A percentile compares a stretch with the other conserved stretches of the same genome.
These are phyloP conservation scores for Orobanche coerulescens DNA, from an alignment of 257 asterid species.

Conservation along the genomic window DNA sequence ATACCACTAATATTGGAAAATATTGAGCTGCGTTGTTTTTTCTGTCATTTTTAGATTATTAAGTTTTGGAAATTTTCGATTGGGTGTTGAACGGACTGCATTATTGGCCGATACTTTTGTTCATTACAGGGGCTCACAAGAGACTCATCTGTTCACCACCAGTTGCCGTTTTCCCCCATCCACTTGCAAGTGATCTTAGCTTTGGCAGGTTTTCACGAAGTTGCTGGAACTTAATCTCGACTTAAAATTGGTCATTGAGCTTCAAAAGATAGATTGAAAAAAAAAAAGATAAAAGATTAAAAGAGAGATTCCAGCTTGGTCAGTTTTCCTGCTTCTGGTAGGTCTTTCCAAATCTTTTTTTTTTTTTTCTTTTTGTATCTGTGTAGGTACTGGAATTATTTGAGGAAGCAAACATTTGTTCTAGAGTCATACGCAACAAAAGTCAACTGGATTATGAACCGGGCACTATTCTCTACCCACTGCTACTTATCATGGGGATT, in stretches of 20 bases:
- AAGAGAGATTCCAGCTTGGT: not conserved
- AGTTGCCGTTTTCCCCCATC: conserved; percentile 97
- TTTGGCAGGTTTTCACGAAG: conserved; percentile 67
- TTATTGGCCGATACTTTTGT: conserved; percentile 21
- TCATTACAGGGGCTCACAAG: conserved; percentile 70
- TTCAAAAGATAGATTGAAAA: not conserved
- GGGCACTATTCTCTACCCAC: conserved; percentile 79
- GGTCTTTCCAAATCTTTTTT: conserved; percentile 4
- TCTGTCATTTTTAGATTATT: conserved; percentile 7
- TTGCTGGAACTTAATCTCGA: conserved; percentile 9
- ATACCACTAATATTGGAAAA: not conserved
- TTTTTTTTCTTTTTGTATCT: conserved; percentile 1
- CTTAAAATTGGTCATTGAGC: conserved; percentile 11
- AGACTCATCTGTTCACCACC: conserved; percentile 91
- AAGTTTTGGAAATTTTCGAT: not conserved
- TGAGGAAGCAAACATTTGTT: conserved; percentile 97
- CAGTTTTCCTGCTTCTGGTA: conserved; percentile 15
- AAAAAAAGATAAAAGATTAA: not conserved
- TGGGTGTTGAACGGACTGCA: not conserved
- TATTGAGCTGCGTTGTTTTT: not conserved
- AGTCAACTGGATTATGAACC: conserved; percentile 90
- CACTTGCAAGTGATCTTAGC: conserved; percentile 92
- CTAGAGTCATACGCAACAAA: conserved; percentile 84
- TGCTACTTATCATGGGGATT: conserved; percentile 98
- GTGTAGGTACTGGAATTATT: conserved; percentile 93